A percentile compares a stretch with the other conserved stretches of the same genome.
phyloP scores from a whole-genome alignment of 2,329 filamentous ascomycete species.

The Penicillium sclerotigenum region DNA sequence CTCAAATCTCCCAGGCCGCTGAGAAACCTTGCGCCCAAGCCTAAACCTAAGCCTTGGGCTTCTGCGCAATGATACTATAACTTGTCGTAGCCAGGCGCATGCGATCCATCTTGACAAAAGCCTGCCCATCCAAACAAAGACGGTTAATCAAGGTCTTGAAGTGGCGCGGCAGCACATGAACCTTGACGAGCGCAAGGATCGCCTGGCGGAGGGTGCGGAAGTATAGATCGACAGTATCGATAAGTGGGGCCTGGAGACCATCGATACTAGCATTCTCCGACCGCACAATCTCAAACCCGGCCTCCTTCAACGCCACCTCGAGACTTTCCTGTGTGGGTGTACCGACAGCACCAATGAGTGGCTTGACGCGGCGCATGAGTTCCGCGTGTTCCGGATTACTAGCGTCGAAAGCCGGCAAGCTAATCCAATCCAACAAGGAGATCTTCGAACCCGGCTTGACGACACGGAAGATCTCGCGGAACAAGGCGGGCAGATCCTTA shows the following conservation, averaged over 20 bases:
- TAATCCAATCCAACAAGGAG: conserved; percentile 54
- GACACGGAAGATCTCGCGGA: conserved; percentile 50
- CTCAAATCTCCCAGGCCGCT: not conserved
- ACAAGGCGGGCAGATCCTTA: conserved; percentile 48
- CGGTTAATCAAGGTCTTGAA: conserved; percentile 55
- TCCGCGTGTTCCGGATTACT: conserved; percentile 48
- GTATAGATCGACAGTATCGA: conserved; percentile 55
- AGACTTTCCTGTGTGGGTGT: conserved; percentile 51
- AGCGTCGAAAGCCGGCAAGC: conserved; percentile 50
- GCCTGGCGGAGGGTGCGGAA: conserved; percentile 52
- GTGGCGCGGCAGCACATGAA: conserved; percentile 49
- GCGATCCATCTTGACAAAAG: conserved; percentile 56
- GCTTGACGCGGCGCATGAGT: conserved; percentile 56
- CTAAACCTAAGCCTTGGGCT: conserved; percentile 31
- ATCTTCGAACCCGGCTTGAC: conserved; percentile 52
- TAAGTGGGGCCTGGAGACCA: conserved; percentile 52
- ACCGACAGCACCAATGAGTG: conserved; percentile 54
- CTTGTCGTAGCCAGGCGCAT: conserved; percentile 54
- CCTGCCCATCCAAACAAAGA: conserved; percentile 53
- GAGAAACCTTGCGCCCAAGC: not conserved
- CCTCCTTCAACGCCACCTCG: conserved; percentile 46
- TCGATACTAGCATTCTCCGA: conserved; percentile 55
- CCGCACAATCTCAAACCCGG: conserved; percentile 49
- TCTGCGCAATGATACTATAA: conserved; percentile 53
- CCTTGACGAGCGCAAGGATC: conserved; percentile 49